A percentile compares a stretch with the other conserved stretches of the same genome.
These are phyloP conservation scores for Dissophora globulifera DNA, from an alignment of 192 early-diverging fungal genomes.

Conservation along the genomic window DNA sequence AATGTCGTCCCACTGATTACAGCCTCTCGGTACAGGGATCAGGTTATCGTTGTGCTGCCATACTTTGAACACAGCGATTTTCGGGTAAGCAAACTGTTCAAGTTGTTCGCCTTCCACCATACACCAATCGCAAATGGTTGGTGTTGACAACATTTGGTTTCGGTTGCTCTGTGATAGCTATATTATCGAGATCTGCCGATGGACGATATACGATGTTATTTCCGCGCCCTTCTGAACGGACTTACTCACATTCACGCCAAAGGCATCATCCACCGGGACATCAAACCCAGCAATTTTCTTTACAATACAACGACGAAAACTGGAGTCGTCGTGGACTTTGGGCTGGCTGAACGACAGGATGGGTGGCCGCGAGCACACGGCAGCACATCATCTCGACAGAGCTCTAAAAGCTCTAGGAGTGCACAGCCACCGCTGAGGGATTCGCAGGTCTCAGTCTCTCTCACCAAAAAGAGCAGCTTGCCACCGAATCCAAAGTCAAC, in stretches of 20 bases:
- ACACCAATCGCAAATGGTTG: no score
- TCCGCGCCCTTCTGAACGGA: slow-evolving; percentile 76
- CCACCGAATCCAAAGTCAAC: no score
- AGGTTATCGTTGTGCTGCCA: slow-evolving; percentile 85
- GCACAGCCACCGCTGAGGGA: no score
- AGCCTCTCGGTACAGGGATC: slow-evolving; percentile 80
- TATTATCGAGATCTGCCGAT: slow-evolving; percentile 57
- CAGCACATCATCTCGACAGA: neutral
- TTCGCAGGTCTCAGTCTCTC: no score
- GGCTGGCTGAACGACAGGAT: slow-evolving; percentile 74
- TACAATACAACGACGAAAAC: slow-evolving; percentile 73
- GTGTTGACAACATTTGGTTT: no score
- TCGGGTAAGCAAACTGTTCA: slow-evolving; percentile 55
- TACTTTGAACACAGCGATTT: slow-evolving; percentile 89
- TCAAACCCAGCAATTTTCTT: slow-evolving; percentile 97
- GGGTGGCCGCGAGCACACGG: neutral
- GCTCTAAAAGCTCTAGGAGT: neutral
- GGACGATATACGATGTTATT: slow-evolving; percentile 80
- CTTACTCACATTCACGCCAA: slow-evolving; percentile 76
- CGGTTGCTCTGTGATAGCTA: neutral
- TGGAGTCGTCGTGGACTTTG: slow-evolving; percentile 94
- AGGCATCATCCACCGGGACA: slow-evolving; percentile 88
- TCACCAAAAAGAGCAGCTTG: no score
- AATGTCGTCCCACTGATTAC: slow-evolving; percentile 84
- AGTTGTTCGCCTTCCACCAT: no score